phyloP scores from a whole-genome alignment of 2,329 filamentous ascomycete genomes.

The Exophiala viscosa region DNA sequence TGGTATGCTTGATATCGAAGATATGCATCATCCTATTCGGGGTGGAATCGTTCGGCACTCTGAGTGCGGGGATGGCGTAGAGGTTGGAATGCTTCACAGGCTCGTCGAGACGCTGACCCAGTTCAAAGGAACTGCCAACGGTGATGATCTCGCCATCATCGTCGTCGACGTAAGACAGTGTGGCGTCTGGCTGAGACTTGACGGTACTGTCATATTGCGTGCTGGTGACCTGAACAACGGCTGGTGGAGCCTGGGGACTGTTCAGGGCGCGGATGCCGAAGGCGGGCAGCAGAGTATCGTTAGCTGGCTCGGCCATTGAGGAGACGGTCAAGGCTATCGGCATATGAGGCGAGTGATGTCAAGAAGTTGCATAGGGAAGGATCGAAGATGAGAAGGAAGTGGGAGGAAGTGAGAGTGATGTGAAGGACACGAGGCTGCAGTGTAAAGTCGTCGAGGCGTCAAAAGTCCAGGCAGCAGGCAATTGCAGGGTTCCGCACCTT shows the following conservation, averaged over 20 bases:
- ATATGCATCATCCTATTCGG: constrained; percentile 39
- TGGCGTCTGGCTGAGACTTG: constrained; percentile 39
- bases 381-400: not conserved
- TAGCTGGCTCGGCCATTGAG: constrained; percentile 11
- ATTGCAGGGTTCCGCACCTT: too few species aligned
- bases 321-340: not conserved
- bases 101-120: constrained; percentile 45
- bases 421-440: not conserved
- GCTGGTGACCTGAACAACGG: constrained; percentile 40
- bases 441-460: not conserved
- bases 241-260: constrained; percentile 25
- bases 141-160: constrained; percentile 46
- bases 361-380: not conserved
- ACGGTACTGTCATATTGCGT: constrained; percentile 44
- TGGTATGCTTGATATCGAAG: constrained; percentile 39
- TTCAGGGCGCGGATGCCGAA: constrained; percentile 28
- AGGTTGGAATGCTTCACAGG: constrained; percentile 24
- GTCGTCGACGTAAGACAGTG: constrained; percentile 44
- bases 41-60: constrained; percentile 1
- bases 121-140: constrained; percentile 47
- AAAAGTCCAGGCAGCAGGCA: constrained; percentile 1
- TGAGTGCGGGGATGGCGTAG: constrained; percentile 9
- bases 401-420: not conserved
- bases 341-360: not conserved
- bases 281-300: constrained; percentile 16